These are phyloP conservation scores for Vaccinium macrocarpon DNA, from an alignment of 148 eudicot species.

Conservation along the genomic window DNA sequence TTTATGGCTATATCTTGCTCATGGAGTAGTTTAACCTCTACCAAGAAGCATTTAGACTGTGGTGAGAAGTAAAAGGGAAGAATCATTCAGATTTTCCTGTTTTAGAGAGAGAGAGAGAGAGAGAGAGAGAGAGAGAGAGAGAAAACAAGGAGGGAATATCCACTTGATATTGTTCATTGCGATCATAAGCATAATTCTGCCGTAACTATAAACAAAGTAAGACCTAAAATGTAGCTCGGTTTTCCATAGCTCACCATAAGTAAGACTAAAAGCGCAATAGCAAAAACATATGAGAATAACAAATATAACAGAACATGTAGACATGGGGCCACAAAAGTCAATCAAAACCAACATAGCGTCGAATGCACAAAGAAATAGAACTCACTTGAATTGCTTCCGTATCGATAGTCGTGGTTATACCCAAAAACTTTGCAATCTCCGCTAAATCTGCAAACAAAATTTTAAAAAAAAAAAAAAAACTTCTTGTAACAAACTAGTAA, in stretches of 20 bases:
- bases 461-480: not conserved
- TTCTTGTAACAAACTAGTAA: not conserved
- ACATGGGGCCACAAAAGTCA: not conserved
- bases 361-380: not conserved
- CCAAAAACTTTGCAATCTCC: constrained; percentile 96
- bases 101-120: no score
- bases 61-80: not conserved
- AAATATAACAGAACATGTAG: not conserved
- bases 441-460: constrained; percentile 66
- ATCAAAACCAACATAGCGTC: not conserved
- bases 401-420: constrained; percentile 76
- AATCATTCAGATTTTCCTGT: not conserved
- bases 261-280: not conserved
- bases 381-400: constrained; percentile 92
- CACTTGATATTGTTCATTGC: not conserved
- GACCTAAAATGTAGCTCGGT: not conserved
- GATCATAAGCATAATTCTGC: not conserved
- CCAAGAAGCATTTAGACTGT: not conserved
- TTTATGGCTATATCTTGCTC: not conserved
- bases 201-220: no score
- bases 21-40: not conserved
- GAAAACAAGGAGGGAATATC: not conserved
- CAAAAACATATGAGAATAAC: not conserved
- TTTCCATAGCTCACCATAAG: not conserved
- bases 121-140: no score